Conservation (phyloP, 768 basidiomycete genomes). For the Hypsizygus marmoreus region DNA sequence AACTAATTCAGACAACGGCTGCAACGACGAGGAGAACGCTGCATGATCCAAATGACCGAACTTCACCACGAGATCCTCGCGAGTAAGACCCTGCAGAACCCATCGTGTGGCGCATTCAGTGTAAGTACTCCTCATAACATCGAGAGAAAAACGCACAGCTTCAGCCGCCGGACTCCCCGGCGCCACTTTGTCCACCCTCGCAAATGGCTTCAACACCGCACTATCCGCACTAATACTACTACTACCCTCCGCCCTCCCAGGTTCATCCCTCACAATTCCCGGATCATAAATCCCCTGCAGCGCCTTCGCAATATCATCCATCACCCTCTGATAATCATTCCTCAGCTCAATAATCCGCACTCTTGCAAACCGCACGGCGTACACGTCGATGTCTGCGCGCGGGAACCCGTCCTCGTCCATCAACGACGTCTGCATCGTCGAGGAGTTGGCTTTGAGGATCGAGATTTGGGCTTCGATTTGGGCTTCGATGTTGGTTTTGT, state of each 20-base stretch:
- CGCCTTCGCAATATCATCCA: constrained; percentile 65
- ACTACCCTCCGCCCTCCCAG: too few relatives aligned
- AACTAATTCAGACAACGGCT: constrained; percentile 75
- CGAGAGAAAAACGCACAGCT: constrained; percentile 53
- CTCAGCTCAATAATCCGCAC: constrained; percentile 76
- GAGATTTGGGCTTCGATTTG: constrained; percentile 65
- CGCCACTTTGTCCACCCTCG: constrained; percentile 80
- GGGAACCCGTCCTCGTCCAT: constrained; percentile 91
- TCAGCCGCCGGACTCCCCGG: constrained; percentile 79
- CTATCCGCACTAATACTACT: constrained; percentile 14
- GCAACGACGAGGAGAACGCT: constrained; percentile 55
- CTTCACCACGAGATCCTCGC: constrained; percentile 70
- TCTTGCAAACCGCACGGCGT: constrained; percentile 73
- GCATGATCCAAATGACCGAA: constrained; percentile 65
- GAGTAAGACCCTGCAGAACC: constrained; percentile 56
- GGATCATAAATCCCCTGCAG: constrained; percentile 72
- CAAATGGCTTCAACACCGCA: constrained; percentile 53
- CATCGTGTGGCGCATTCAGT: too few relatives aligned
- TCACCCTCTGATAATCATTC: constrained; percentile 73
- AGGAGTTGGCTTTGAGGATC: constrained; percentile 63
- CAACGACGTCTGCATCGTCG: constrained; percentile 70
- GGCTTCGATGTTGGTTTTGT: constrained; percentile 72
- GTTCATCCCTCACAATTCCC: constrained; percentile 20
- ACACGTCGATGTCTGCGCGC: constrained; percentile 82
- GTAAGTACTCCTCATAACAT: neutral